phyloP scores from a whole-genome alignment of 805 yeast genomes.

The Lachancea dasiensis region DNA sequence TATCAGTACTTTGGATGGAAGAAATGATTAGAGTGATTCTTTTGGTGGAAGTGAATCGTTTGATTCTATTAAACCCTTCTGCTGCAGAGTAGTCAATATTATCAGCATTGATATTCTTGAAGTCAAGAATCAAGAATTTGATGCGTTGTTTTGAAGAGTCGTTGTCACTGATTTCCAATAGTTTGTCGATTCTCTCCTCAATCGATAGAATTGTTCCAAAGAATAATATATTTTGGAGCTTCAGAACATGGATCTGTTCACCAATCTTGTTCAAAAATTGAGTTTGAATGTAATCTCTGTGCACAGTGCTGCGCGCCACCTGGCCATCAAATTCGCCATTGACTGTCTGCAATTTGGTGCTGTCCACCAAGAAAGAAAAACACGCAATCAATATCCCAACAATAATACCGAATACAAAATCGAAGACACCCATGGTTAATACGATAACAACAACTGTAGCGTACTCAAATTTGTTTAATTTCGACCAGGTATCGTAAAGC shows the following conservation, averaged over 20 bases:
- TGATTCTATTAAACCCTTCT: conserved; percentile 85
- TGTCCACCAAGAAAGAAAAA: conserved; percentile 89
- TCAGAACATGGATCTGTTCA: conserved; percentile 80
- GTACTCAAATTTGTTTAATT: conserved; percentile 72
- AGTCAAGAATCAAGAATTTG: conserved; percentile 75
- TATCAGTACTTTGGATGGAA: conserved; percentile 63
- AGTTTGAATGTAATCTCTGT: conserved; percentile 84
- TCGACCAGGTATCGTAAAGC: conserved; percentile 74
- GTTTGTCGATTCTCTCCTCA: conserved; percentile 62
- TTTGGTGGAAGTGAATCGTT: conserved; percentile 66
- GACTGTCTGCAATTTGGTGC: conserved; percentile 77
- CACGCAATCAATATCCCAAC: conserved; percentile 90
- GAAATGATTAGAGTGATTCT: conserved; percentile 69
- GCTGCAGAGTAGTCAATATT: conserved; percentile 91
- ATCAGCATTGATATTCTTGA: conserved; percentile 64
- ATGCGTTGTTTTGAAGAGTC: conserved; percentile 48
- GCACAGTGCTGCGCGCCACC: conserved; percentile 85
- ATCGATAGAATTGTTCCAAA: conserved; percentile 95
- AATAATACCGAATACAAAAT: conserved; percentile 87
- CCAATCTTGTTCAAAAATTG: conserved; percentile 82
- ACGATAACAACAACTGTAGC: conserved; percentile 79
- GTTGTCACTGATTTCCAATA: conserved; percentile 49
- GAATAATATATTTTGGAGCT: conserved; percentile 81
- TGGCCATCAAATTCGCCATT: conserved; percentile 79
- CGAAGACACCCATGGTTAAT: conserved; percentile 92